Base-by-base conservation (phyloP, 148 eudicot genomes). In the Camellia lanceoleosa region DNA sequence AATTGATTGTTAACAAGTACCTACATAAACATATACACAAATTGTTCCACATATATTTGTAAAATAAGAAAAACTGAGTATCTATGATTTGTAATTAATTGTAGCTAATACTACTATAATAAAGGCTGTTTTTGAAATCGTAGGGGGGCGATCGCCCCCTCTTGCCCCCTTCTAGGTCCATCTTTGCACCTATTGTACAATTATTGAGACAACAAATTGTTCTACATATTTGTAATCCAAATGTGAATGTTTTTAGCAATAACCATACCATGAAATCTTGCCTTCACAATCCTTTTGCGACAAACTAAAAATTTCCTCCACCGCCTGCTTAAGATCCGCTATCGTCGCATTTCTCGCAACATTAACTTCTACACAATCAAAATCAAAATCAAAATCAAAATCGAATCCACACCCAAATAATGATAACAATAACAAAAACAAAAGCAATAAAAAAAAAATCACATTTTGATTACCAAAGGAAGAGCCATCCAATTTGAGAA, bases 401-500 rank as follows among this genome's bases (percentile, higher is more conserved):
- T 23, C 19, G 44, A 5, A 7, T 7, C 14, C 1, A 60, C n/a
- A 70, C 54, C 12, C 13, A 7, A 79, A 14, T 30, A 68, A 68
- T 51, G 7, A 8, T 9, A 54, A 38, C 3, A 43, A 65, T 4
- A 51, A 64, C 62, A 38, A 3, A 15, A 41, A 3, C 20, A 41
- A 54, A 58, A 80, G n/a, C 47, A 38, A 18, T 5, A 10, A 49
- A 30, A 65, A n/a, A 15, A 30, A 62, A 41, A n/a, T 0, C 44
- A 1, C 51, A 9, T 56, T 59, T 1, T 14, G 69, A 59, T 72
- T 84, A 87, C 89, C 80, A 42, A 84, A 87, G 5, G 84, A 87
- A 78, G 85, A 73, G 75, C 89, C 89, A 46, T 87, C 86, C 52
- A 87, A 78, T 80, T 87, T 87, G 73, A 84, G 82, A 80, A 87